Conservation (phyloP, 1,284 basidiomycete species). For the Leccinum insolens region DNA sequence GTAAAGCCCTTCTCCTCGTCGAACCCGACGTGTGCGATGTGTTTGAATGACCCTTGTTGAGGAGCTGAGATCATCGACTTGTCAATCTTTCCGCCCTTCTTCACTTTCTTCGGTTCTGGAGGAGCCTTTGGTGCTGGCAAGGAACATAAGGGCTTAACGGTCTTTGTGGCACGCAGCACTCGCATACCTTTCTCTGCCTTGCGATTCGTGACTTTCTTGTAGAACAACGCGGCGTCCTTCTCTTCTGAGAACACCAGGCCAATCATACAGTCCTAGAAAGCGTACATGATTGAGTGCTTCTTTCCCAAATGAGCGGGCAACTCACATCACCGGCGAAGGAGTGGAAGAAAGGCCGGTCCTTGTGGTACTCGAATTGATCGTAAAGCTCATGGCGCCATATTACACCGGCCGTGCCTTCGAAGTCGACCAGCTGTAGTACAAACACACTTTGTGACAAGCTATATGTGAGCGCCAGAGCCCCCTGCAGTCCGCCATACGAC, state of each 20-base stretch:
- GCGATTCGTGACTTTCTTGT: slow-evolving; percentile 82
- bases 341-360: slow-evolving; percentile 93
- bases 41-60: slow-evolving; percentile 78
- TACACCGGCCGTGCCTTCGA: slow-evolving; percentile 81
- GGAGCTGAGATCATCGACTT: slow-evolving; percentile 92
- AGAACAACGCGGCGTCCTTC: slow-evolving; percentile 83
- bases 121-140: slow-evolving; percentile 41
- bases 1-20: slow-evolving; percentile 87
- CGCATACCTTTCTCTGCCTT: slow-evolving; percentile 64
- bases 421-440: slow-evolving; percentile 80
- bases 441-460: slow-evolving; percentile 64
- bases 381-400: slow-evolving; percentile 97
- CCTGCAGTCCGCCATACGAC: slow-evolving; percentile 86
- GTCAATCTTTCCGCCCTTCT: slow-evolving; percentile 75
- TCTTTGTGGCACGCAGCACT: slow-evolving; percentile 1
- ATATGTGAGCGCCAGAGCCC: slow-evolving; percentile 74
- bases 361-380: slow-evolving; percentile 80
- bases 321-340: slow-evolving; percentile 95
- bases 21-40: slow-evolving; percentile 96
- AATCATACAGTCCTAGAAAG: slow-evolving; percentile 77
- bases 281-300: background rate
- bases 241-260: slow-evolving; percentile 93
- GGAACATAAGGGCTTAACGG: background rate
- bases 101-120: slow-evolving; percentile 58
- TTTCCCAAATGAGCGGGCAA: slow-evolving; percentile 22